Evolutionary conservation across 2,329 filamentous ascomycete species (phyloP).

Genomic region (Leptographium procerum): DNA sequence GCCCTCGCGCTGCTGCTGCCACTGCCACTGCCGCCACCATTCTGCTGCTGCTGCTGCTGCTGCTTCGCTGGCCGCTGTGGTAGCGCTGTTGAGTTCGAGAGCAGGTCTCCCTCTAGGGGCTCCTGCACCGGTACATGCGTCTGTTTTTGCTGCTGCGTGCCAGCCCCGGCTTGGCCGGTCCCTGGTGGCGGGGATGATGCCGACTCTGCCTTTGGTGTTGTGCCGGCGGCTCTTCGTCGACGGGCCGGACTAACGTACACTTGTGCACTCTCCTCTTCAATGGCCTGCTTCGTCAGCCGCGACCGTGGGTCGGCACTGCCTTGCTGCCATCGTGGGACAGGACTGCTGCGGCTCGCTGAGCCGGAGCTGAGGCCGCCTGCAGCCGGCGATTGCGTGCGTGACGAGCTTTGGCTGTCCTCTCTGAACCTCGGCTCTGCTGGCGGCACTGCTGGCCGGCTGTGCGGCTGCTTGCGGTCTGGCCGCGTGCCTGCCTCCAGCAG

Average conservation of each 20-base stretch:
- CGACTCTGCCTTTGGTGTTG: constrained; percentile 31
- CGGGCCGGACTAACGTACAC: constrained; percentile 81
- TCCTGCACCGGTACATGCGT: constrained; percentile 9
- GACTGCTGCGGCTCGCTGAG: constrained; percentile 30
- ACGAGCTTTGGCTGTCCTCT: constrained; percentile 15
- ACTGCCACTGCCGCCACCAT: neutral
- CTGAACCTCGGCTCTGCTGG: constrained; percentile 19
- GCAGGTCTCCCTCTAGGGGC: constrained; percentile 45
- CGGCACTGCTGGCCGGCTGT: constrained; percentile 9
- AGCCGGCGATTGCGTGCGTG: constrained; percentile 40
- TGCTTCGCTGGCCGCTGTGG: constrained; percentile 15
- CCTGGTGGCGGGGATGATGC: constrained; percentile 32
- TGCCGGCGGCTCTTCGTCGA: constrained; percentile 39
- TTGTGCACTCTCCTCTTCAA: constrained; percentile 71
- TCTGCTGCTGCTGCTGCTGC: no score
- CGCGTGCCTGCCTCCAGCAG: constrained; percentile 61
- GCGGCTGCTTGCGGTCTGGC: constrained; percentile 28
- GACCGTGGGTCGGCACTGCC: constrained; percentile 36
- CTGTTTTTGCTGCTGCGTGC: neutral
- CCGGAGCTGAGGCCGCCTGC: constrained; percentile 10
- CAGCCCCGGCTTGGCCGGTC: no score
- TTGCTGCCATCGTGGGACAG: constrained; percentile 53
- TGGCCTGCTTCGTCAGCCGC: constrained; percentile 58
- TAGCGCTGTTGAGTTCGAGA: constrained; percentile 40
- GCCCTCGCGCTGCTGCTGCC: constrained; percentile 14